Evolutionary conservation across 2,329 filamentous ascomycete species (phyloP).

Genomic region (Aspergillus transmontanensis): DNA sequence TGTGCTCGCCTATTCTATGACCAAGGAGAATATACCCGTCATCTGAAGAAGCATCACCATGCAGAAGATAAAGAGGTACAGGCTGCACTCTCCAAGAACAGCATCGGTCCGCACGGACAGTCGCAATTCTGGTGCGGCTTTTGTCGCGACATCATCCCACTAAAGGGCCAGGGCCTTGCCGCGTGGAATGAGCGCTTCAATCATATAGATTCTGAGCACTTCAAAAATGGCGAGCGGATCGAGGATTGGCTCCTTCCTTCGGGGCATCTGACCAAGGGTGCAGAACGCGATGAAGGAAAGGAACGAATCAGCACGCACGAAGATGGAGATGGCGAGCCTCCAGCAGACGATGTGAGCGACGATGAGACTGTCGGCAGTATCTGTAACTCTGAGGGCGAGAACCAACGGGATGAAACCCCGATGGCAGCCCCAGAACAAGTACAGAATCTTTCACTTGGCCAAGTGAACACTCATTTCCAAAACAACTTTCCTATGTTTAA

Average conservation of each 20-base stretch:
- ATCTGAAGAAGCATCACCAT: slow-evolving; percentile 59
- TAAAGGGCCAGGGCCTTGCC: slow-evolving; percentile 53
- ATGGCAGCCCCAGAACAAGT: slow-evolving; percentile 3
- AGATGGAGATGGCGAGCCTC: slow-evolving; percentile 6
- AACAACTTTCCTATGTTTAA: background rate
- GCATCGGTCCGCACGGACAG: slow-evolving; percentile 66
- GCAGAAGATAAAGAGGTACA: slow-evolving; percentile 32
- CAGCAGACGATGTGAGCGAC: slow-evolving; percentile 15
- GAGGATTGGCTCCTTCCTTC: slow-evolving; percentile 35
- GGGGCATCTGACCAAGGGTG: slow-evolving; percentile 26
- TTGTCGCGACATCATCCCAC: slow-evolving; percentile 62
- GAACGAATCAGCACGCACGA: background rate
- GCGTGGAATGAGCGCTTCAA: slow-evolving; percentile 66
- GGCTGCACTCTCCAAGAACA: slow-evolving; percentile 51
- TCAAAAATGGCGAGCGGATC: slow-evolving; percentile 41
- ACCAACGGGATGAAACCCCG: slow-evolving; percentile 11
- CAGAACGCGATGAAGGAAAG: slow-evolving; percentile 14
- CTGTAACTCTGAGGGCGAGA: slow-evolving; percentile 12
- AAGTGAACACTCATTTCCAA: background rate
- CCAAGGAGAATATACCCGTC: slow-evolving; percentile 61
- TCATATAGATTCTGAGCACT: slow-evolving; percentile 69
- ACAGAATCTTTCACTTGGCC: background rate
- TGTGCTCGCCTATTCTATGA: slow-evolving; percentile 65
- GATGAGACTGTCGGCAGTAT: slow-evolving; percentile 15
- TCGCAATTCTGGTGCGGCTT: slow-evolving; percentile 86